Percentiles rank a stretch among this genome's conserved stretches.
Evolutionary conservation across 1,284 basidiomycete species (phyloP).

Genomic region (Fistulinella staudtii): DNA sequence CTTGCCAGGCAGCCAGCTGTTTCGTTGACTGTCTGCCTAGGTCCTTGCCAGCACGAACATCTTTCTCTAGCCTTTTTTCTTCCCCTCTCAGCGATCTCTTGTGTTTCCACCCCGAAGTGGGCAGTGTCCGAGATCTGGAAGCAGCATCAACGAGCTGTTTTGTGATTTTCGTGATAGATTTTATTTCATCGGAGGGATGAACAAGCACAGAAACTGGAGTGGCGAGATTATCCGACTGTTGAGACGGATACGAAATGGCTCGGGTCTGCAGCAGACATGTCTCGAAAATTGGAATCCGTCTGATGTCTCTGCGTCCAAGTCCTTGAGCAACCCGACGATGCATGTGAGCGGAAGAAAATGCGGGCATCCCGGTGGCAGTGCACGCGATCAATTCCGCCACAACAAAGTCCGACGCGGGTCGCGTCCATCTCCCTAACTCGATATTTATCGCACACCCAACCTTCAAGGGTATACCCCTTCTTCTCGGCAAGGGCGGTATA

Average conservation of each 20-base stretch:
- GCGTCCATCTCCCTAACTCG: too few species aligned
- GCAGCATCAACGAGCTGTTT: conserved; percentile 29
- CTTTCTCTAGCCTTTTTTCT: conserved; percentile 29
- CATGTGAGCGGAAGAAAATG: conserved; percentile 28
- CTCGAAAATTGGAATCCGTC: conserved; percentile 9
- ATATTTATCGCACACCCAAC: too few species aligned
- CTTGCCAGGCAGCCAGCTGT: conserved; percentile 22
- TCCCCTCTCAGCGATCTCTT: conserved; percentile 29
- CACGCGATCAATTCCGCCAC: conserved; percentile 3
- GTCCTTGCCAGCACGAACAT: conserved; percentile 9
- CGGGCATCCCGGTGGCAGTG: conserved; percentile 23
- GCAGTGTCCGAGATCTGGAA: conserved; percentile 21
- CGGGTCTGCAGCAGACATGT: conserved; percentile 8
- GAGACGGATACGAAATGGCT: background rate
- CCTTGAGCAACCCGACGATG: conserved; percentile 18
- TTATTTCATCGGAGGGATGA: conserved; percentile 6
- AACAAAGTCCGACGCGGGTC: too few species aligned
- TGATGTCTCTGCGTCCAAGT: conserved; percentile 19
- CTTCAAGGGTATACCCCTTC: too few species aligned
- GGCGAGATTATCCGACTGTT: background rate
- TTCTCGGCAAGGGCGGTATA: too few species aligned
- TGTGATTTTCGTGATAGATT: conserved; percentile 23
- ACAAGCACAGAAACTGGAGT: conserved; percentile 1
- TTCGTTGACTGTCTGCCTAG: conserved; percentile 15
- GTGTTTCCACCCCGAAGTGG: conserved; percentile 30